Evolutionary conservation across 352 stramenopile genomes (phyloP).

Genomic region (Peronospora destructor): DNA sequence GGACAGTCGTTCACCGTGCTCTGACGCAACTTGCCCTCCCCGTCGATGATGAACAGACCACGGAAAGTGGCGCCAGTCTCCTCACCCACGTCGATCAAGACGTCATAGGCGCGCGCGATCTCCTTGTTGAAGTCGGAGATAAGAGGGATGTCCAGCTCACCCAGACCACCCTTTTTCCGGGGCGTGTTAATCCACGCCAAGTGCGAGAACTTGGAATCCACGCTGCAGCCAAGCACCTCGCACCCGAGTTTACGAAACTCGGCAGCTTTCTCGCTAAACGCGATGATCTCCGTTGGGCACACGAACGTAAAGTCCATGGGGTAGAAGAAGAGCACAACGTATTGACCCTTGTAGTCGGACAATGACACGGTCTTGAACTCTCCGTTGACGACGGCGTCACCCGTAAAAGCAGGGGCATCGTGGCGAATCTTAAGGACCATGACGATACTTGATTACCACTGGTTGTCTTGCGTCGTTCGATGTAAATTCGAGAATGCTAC

Average conservation of each 20-base stretch:
- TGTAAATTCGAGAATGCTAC: conserved; percentile 12
- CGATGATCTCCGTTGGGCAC: conserved; percentile 86
- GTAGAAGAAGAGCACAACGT: conserved; percentile 90
- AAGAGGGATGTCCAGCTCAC: conserved; percentile 87
- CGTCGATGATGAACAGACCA: conserved; percentile 89
- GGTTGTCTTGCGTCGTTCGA: conserved; percentile 2
- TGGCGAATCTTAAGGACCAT: conserved; percentile 64
- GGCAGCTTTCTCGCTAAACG: conserved; percentile 68
- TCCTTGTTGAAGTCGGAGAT: conserved; percentile 86
- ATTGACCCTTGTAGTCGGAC: conserved; percentile 83
- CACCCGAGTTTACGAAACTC: conserved; percentile 68
- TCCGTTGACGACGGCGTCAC: conserved; percentile 65
- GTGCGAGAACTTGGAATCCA: conserved; percentile 85
- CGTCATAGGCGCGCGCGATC: conserved; percentile 68
- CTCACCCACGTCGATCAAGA: conserved; percentile 58
- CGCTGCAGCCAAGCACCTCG: conserved; percentile 69
- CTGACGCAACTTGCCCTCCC: conserved; percentile 67
- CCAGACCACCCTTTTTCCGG: conserved; percentile 83
- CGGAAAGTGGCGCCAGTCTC: conserved; percentile 68
- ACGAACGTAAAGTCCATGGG: conserved; percentile 89
- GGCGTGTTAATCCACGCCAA: conserved; percentile 84
- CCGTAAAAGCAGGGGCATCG: conserved; percentile 63
- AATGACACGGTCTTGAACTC: conserved; percentile 81
- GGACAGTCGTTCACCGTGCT: conserved; percentile 86
- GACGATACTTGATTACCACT: neutral